These are phyloP conservation scores for Arctium lappa DNA, from an alignment of 129 eudicot genomes.

Conservation along the genomic window DNA sequence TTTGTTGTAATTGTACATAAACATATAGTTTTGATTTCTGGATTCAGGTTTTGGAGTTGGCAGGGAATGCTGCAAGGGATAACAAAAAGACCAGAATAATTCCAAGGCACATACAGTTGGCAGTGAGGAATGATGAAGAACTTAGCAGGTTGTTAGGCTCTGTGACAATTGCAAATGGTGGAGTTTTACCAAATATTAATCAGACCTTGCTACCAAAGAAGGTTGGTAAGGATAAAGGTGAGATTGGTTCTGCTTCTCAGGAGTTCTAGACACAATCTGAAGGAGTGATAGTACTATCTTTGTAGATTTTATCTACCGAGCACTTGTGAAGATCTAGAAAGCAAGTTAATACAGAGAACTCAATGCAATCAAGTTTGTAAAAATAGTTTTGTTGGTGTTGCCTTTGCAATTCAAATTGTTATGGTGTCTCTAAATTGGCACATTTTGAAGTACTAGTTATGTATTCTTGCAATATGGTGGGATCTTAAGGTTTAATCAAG, in stretches of 20 bases:
- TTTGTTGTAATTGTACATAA: too few species aligned
- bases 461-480: too few species aligned
- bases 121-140: conserved; percentile 82
- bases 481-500: too few species aligned
- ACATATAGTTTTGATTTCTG: not conserved
- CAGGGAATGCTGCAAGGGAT: conserved; percentile 80
- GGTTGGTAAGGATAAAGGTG: conserved; percentile 39
- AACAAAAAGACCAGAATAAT: conserved; percentile 63
- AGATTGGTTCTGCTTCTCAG: conserved; percentile 60
- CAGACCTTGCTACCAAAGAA: conserved; percentile 48
- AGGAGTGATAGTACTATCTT: not conserved
- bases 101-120: conserved; percentile 67
- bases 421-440: not conserved
- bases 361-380: not conserved
- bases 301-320: not conserved
- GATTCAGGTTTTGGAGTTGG: conserved; percentile 60
- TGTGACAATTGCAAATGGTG: conserved; percentile 74
- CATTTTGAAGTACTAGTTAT: not conserved
- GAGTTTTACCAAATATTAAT: conserved; percentile 67
- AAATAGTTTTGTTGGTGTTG: not conserved
- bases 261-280: conserved; percentile 37
- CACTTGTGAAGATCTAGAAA: not conserved
- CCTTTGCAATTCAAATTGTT: not conserved
- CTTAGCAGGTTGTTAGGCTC: conserved; percentile 59
- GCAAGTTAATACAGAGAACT: not conserved